A percentile compares a stretch with the other conserved stretches of the same genome.
Evolutionary conservation across 345 rosid genomes (phyloP).

Genomic region (Linum trigynum): DNA sequence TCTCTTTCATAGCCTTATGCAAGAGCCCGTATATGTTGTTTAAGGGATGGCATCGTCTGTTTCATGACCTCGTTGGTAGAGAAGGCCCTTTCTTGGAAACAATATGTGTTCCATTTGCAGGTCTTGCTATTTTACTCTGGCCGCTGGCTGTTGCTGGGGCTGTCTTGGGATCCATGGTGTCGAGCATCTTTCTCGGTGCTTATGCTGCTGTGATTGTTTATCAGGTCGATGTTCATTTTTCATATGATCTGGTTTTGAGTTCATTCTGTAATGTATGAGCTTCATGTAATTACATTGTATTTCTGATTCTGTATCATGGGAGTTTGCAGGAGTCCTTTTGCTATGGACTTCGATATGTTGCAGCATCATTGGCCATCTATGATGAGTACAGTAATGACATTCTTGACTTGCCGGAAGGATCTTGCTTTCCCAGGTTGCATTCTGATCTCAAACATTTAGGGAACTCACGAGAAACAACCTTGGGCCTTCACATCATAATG

Average conservation of each 20-base stretch:
- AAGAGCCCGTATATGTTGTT: constrained; percentile 91
- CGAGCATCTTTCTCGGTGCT: constrained; percentile 78
- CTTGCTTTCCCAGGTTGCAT: constrained; percentile 75
- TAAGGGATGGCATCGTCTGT: constrained; percentile 91
- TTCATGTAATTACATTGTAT: not conserved
- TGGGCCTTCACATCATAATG: not conserved
- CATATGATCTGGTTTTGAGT: not conserved
- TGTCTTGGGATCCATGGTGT: constrained; percentile 56
- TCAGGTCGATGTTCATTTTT: constrained; percentile 36
- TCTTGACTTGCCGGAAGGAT: constrained; percentile 87
- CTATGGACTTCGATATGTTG: constrained; percentile 73
- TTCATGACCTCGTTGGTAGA: constrained; percentile 83
- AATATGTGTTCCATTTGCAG: constrained; percentile 94
- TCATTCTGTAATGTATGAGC: too few relatives aligned
- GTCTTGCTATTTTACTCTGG: constrained; percentile 90
- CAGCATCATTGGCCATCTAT: constrained; percentile 70
- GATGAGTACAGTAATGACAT: constrained; percentile 90
- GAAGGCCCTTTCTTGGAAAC: constrained; percentile 99
- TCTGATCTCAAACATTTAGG: constrained; percentile 3
- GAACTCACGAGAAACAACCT: not conserved
- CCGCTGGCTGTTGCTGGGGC: constrained; percentile 91
- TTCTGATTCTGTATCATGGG: constrained; percentile 7
- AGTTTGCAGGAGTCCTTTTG: constrained; percentile 67
- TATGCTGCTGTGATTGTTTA: constrained; percentile 78
- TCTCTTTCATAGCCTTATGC: constrained; percentile 61